A percentile compares a stretch with the other conserved stretches of the same genome.
These are phyloP conservation scores for Blastobotrys persicus DNA, from an alignment of 1,139 yeast species.

Conservation along the genomic window DNA sequence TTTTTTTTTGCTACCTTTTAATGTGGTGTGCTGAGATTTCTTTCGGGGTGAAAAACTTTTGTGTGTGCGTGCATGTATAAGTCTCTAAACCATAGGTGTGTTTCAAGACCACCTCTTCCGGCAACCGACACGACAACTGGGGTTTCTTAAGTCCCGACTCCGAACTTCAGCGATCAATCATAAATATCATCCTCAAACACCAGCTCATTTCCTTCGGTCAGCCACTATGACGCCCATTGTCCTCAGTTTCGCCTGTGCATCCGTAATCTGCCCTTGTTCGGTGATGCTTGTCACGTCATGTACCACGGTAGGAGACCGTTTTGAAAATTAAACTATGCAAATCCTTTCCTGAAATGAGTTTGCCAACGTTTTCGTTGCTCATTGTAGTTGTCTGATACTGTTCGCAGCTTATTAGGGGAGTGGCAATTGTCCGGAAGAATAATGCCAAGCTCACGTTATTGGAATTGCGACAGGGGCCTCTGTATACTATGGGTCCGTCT, in stretches of 20 bases:
- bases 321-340: neutral
- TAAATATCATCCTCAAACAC: neutral
- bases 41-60: constrained; percentile 3
- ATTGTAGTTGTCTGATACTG: neutral
- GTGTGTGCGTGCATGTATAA: constrained; percentile 1
- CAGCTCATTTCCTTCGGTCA: neutral
- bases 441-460: no score
- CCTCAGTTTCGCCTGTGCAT: neutral
- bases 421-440: no score
- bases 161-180: no score
- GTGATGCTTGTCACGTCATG: neutral
- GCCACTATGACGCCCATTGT: neutral
- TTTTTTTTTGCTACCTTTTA: neutral
- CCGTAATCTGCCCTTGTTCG: neutral
- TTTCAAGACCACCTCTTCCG: neutral
- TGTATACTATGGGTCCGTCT: no score
- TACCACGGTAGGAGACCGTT: neutral
- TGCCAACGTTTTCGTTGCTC: neutral
- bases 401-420: no score
- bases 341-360: neutral
- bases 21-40: constrained; percentile 8
- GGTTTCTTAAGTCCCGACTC: no score
- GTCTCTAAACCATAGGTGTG: neutral
- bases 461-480: no score
- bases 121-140: neutral